These are phyloP conservation scores for Acacia crassicarpa DNA, from an alignment of 306 rosid species.

Conservation along the genomic window DNA sequence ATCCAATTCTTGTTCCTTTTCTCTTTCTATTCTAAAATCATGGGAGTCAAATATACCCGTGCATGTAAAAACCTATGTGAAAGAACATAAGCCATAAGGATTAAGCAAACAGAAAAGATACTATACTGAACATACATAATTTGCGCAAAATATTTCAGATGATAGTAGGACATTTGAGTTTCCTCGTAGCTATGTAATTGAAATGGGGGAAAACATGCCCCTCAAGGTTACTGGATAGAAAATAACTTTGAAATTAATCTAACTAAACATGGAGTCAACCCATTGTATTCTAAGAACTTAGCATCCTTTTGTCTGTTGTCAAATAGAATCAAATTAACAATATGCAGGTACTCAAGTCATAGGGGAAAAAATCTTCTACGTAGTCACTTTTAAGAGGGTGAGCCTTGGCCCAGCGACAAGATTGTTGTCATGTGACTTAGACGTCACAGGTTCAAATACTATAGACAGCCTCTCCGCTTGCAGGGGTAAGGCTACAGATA, in stretches of 20 bases:
- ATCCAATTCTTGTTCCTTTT: neutral
- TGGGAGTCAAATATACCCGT: neutral
- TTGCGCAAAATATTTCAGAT: neutral
- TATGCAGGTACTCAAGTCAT: neutral
- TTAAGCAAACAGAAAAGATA: neutral
- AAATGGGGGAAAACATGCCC: too few species aligned
- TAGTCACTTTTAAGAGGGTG: neutral
- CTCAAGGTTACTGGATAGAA: neutral
- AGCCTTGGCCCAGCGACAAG: too few species aligned
- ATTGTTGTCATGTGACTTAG: too few species aligned
- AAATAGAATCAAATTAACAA: conserved; percentile 11
- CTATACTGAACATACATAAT: neutral
- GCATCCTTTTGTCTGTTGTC: conserved; percentile 11
- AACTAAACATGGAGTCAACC: neutral
- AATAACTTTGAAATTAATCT: neutral
- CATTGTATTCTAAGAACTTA: neutral
- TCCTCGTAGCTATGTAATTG: too few species aligned
- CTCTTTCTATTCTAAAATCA: neutral
- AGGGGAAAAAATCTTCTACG: neutral
- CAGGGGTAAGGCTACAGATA: too few species aligned
- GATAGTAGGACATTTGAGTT: too few species aligned
- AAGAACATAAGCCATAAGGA: neutral
- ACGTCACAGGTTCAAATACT: too few species aligned
- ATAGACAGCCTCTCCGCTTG: too few species aligned
- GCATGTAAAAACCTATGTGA: neutral